A percentile compares a stretch with the other conserved stretches of the same genome.
phyloP scores from a whole-genome alignment of 441 rosid genomes.

The Pelargonium australe region DNA sequence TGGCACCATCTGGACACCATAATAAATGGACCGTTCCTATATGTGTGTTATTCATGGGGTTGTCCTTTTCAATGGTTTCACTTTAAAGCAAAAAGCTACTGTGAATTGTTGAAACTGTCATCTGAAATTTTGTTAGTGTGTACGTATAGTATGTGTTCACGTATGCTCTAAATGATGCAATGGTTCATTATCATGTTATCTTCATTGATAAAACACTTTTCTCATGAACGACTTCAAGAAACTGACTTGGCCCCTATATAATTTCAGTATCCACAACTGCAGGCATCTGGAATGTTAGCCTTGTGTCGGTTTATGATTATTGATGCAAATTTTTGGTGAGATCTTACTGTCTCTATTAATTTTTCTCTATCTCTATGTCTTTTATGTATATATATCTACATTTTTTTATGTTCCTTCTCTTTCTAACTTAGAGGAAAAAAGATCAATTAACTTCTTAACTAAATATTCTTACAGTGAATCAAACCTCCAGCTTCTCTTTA shows the following conservation, averaged over 20 bases:
- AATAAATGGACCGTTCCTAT: background rate
- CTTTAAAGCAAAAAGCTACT: too few species aligned
- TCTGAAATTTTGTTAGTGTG: too few species aligned
- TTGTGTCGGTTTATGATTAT: slow-evolving; percentile 89
- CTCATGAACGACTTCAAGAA: background rate
- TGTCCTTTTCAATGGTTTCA: too few species aligned
- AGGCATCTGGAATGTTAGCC: slow-evolving; percentile 97
- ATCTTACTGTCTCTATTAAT: slow-evolving; percentile 14
- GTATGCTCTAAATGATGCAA: background rate
- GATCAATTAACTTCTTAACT: slow-evolving; percentile 25
- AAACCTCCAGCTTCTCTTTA: slow-evolving; percentile 97
- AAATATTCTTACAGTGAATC: slow-evolving; percentile 54
- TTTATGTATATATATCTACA: too few species aligned
- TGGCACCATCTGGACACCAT: slow-evolving; percentile 1
- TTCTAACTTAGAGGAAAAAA: slow-evolving; percentile 3
- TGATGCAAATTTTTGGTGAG: slow-evolving; percentile 86
- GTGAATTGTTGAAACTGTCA: too few species aligned
- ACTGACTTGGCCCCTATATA: slow-evolving; percentile 16
- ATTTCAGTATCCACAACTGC: slow-evolving; percentile 79
- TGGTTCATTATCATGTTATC: background rate
- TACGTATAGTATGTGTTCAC: background rate
- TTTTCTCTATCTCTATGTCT: slow-evolving; percentile 10
- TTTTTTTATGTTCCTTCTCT: background rate
- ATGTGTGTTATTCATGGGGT: too few species aligned
- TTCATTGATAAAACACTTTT: background rate